A percentile compares a stretch with the other conserved stretches of the same genome.
Evolutionary conservation across 352 stramenopile species (phyloP).

Genomic region (Phytopythium cucurbitacearum): DNA sequence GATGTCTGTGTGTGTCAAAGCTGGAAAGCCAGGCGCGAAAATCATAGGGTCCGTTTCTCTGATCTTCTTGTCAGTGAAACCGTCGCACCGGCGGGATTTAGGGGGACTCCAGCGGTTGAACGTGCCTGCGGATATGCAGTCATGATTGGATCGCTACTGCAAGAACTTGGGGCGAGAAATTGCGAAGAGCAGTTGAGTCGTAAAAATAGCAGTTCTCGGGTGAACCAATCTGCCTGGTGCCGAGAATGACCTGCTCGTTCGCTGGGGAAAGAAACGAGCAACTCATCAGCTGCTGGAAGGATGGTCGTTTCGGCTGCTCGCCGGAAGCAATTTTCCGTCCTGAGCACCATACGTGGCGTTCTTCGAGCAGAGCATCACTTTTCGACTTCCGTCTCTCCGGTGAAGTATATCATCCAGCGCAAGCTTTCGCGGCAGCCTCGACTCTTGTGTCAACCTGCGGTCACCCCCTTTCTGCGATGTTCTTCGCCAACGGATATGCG

Average conservation of each 20-base stretch:
- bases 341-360: not conserved
- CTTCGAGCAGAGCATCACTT: conserved; percentile 21
- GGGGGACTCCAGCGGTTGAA: not conserved
- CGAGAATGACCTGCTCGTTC: not conserved
- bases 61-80: not conserved
- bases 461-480: conserved; percentile 34
- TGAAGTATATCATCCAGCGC: conserved; percentile 11
- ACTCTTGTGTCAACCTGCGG: conserved; percentile 13
- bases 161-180: not conserved
- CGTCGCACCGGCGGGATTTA: not conserved
- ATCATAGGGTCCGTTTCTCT: too few relatives aligned
- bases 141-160: not conserved
- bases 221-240: not conserved
- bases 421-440: conserved; percentile 16
- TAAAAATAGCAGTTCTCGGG: conserved; percentile 1
- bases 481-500: conserved; percentile 67
- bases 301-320: not conserved
- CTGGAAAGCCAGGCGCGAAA: too few relatives aligned
- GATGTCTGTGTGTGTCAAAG: too few relatives aligned
- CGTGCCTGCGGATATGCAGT: too few relatives aligned
- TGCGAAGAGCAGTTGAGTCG: conserved; percentile 2
- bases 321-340: conserved; percentile 1
- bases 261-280: not conserved
- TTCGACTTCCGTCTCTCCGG: conserved; percentile 23
- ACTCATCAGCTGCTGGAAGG: not conserved